Percentiles rank a stretch among this genome's conserved stretches.
Evolutionary conservation across 1,139 yeast genomes (phyloP).

Genomic region (Magnusiomyces sp.): DNA sequence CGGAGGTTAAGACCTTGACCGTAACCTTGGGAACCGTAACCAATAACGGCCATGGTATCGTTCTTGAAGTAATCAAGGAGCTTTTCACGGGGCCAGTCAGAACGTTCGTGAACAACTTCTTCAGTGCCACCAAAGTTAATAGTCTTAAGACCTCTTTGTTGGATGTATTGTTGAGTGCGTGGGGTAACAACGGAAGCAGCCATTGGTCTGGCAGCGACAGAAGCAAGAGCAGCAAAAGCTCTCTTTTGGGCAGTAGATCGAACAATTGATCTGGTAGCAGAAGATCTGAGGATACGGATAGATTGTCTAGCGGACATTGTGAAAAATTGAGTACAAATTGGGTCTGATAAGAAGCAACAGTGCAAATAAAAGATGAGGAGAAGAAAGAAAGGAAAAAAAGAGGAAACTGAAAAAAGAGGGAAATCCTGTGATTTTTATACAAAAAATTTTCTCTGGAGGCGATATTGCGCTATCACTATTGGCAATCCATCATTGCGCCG

Average conservation of each 20-base stretch:
- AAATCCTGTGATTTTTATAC: neutral
- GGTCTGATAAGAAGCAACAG: too few relatives aligned
- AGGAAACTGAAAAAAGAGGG: neutral
- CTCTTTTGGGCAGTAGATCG: conserved; percentile 24
- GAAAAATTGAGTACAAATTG: neutral
- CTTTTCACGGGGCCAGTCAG: conserved; percentile 99
- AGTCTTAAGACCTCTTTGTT: conserved; percentile 83
- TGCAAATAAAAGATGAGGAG: neutral
- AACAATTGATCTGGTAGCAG: conserved; percentile 24
- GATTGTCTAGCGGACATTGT: conserved; percentile 27
- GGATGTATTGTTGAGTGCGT: conserved; percentile 16
- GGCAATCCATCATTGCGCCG: too few relatives aligned
- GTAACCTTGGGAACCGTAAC: conserved; percentile 99
- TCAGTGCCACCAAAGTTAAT: conserved; percentile 95
- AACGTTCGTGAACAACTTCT: conserved; percentile 95
- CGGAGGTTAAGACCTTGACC: conserved; percentile 99
- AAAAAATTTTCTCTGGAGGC: neutral
- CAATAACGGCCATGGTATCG: conserved; percentile 94
- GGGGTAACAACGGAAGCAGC: conserved; percentile 21
- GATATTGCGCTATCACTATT: neutral
- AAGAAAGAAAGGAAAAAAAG: neutral
- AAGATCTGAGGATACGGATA: conserved; percentile 25
- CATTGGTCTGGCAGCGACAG: conserved; percentile 17
- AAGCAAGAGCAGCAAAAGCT: conserved; percentile 19
- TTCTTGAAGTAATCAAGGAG: conserved; percentile 92